Conservation (phyloP, 2,329 filamentous ascomycete genomes). For the Verticillium albo-atrum region DNA sequence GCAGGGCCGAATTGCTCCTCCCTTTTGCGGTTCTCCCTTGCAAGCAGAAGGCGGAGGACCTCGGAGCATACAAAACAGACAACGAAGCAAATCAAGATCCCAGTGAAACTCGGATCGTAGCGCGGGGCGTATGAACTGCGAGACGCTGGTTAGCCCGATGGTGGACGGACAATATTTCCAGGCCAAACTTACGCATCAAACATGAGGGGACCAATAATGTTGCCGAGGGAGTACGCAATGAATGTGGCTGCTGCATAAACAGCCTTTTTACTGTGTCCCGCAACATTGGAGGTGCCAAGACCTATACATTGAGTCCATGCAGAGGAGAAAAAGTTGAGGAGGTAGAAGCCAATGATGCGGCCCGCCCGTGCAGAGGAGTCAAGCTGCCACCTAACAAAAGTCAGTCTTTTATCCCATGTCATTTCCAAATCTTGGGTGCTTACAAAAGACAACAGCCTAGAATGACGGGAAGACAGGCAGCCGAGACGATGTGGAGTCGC, state of each 20-base stretch:
- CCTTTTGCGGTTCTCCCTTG: conserved; percentile 21
- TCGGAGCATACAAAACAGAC: conserved; percentile 23
- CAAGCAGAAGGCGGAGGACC: conserved; percentile 20
- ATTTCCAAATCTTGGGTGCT: too few relatives aligned
- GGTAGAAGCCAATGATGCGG: conserved; percentile 22
- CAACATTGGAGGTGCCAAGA: conserved; percentile 15
- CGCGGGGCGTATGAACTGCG: conserved; percentile 18
- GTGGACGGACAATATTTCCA: not conserved
- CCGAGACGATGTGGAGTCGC: conserved; percentile 20
- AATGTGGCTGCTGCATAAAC: conserved; percentile 25
- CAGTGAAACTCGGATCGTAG: conserved; percentile 23
- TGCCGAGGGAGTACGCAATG: conserved; percentile 27
- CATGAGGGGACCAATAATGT: conserved; percentile 26
- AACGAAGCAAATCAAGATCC: conserved; percentile 26
- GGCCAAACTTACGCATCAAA: conserved; percentile 19
- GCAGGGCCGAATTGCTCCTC: conserved; percentile 23
- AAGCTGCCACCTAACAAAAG: conserved; percentile 17
- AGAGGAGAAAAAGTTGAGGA: conserved; percentile 24
- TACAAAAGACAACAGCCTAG: conserved; percentile 21
- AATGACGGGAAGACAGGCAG: conserved; percentile 20
- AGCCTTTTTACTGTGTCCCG: conserved; percentile 10
- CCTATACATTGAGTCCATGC: conserved; percentile 20
- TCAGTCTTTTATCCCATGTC: too few relatives aligned
- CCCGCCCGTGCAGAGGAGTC: conserved; percentile 14
- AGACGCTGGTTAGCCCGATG: not conserved